Evolutionary conservation across 1,284 basidiomycete species (phyloP).

Genomic region (Meripilus lineatus): DNA sequence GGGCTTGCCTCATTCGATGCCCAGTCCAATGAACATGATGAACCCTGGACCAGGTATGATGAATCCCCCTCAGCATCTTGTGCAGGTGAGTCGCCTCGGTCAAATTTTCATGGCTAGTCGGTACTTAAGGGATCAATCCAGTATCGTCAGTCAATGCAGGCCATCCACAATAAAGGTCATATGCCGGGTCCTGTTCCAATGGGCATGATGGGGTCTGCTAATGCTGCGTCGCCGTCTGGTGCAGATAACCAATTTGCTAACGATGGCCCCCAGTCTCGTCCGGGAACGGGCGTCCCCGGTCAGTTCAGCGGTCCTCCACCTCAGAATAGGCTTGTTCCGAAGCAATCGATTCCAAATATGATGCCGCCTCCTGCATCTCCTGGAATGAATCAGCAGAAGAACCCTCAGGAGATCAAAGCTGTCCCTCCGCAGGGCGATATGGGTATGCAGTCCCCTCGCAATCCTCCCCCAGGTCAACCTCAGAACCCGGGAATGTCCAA

Average conservation of each 20-base stretch:
- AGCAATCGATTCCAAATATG: conserved; percentile 31
- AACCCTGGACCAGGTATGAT: conserved; percentile 3
- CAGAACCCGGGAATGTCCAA: conserved; percentile 2
- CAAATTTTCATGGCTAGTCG: conserved; percentile 14
- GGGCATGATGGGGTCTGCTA: conserved; percentile 13
- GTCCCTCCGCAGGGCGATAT: conserved; percentile 32
- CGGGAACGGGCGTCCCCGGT: conserved; percentile 15
- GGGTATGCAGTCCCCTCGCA: conserved; percentile 6
- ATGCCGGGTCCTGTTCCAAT: conserved; percentile 14
- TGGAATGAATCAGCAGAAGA: conserved; percentile 27
- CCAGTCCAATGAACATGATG: conserved; percentile 18
- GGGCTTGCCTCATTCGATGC: conserved; percentile 16
- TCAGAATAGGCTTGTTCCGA: conserved; percentile 23
- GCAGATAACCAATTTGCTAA: conserved; percentile 13
- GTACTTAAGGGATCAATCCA: conserved; percentile 19
- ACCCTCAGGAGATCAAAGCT: conserved; percentile 13
- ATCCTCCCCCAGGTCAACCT: conserved; percentile 4
- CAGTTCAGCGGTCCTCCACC: conserved; percentile 12
- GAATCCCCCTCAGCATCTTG: conserved; percentile 2
- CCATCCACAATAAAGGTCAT: conserved; percentile 28
- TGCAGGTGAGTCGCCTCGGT: conserved; percentile 22
- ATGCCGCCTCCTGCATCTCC: conserved; percentile 47
- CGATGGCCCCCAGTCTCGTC: conserved; percentile 12
- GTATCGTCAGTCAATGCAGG: conserved; percentile 34
- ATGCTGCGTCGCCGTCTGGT: conserved; percentile 19